Evolutionary conservation across 352 stramenopile species (phyloP).

Genomic region (Phytophthora megakarya): DNA sequence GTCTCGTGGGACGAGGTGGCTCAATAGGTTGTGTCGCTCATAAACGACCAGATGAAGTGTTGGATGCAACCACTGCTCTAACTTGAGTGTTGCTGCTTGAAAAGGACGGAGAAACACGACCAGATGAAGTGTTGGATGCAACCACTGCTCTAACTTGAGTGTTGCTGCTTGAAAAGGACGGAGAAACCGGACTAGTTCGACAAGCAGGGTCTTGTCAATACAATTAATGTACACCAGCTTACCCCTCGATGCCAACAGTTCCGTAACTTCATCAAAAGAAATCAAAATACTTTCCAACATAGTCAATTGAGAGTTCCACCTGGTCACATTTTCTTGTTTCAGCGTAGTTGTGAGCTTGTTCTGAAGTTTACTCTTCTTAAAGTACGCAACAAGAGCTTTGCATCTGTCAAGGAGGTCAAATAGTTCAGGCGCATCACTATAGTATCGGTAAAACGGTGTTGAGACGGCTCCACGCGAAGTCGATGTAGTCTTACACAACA

Average conservation of each 20-base stretch:
- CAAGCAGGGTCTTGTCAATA: not conserved
- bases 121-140: not conserved
- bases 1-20: not conserved
- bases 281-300: constrained; percentile 4
- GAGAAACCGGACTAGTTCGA: not conserved
- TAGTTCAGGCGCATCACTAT: not conserved
- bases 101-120: not conserved
- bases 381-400: constrained; percentile 2
- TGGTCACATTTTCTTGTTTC: constrained; percentile 18
- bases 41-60: not conserved
- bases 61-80: not conserved
- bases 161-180: not conserved
- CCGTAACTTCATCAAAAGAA: not conserved
- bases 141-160: not conserved
- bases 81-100: not conserved
- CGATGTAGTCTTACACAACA: constrained; percentile 6
- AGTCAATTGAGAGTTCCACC: constrained; percentile 1
- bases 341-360: constrained; percentile 1
- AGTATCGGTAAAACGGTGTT: not conserved
- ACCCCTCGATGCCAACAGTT: not conserved
- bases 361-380: constrained; percentile 5
- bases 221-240: constrained; percentile 3
- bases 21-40: not conserved
- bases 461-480: not conserved
- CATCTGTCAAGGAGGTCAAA: constrained; percentile 1